Evolutionary conservation across 352 stramenopile genomes (phyloP).

Genomic region (Phytophthora quininea): DNA sequence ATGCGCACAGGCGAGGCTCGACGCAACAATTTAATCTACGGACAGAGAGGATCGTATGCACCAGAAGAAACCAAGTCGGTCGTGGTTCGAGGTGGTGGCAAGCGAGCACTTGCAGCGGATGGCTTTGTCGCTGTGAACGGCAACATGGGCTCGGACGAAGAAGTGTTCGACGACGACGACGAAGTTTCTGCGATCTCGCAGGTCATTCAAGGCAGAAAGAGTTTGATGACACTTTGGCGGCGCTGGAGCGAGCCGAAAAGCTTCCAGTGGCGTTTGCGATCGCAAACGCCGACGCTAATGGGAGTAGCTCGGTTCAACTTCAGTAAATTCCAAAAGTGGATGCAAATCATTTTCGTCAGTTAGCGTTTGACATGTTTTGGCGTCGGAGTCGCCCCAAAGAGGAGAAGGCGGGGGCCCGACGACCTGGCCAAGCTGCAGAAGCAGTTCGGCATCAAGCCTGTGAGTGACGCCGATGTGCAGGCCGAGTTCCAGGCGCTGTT

Average conservation of each 20-base stretch:
- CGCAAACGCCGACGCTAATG: slow-evolving; percentile 20
- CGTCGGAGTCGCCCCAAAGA: slow-evolving; percentile 45
- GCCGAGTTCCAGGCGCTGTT: slow-evolving; percentile 68
- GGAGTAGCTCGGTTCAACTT: slow-evolving; percentile 12
- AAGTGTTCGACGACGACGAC: slow-evolving; percentile 23
- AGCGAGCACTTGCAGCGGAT: slow-evolving; percentile 40
- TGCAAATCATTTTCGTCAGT: not conserved
- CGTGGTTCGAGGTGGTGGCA: slow-evolving; percentile 38
- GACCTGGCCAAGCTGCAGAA: slow-evolving; percentile 70
- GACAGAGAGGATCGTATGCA: slow-evolving; percentile 49
- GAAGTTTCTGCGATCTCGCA: slow-evolving; percentile 14
- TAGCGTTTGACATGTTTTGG: slow-evolving; percentile 59
- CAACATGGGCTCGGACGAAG: slow-evolving; percentile 39
- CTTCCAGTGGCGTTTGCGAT: not conserved
- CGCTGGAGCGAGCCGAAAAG: slow-evolving; percentile 50
- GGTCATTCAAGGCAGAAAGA: slow-evolving; percentile 15
- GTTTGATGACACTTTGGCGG: slow-evolving; percentile 43
- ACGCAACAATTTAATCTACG: slow-evolving; percentile 51
- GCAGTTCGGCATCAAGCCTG: slow-evolving; percentile 77
- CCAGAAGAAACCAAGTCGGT: slow-evolving; percentile 56
- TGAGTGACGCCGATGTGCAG: slow-evolving; percentile 75
- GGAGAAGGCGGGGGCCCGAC: slow-evolving; percentile 30
- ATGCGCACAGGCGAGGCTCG: slow-evolving; percentile 44
- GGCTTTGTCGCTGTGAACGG: slow-evolving; percentile 69
- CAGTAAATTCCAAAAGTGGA: not conserved